Percentiles rank a stretch among this genome's conserved stretches.
Evolutionary conservation across 805 yeast genomes (phyloP).

Genomic region (Kodamaea nitidulidarum): DNA sequence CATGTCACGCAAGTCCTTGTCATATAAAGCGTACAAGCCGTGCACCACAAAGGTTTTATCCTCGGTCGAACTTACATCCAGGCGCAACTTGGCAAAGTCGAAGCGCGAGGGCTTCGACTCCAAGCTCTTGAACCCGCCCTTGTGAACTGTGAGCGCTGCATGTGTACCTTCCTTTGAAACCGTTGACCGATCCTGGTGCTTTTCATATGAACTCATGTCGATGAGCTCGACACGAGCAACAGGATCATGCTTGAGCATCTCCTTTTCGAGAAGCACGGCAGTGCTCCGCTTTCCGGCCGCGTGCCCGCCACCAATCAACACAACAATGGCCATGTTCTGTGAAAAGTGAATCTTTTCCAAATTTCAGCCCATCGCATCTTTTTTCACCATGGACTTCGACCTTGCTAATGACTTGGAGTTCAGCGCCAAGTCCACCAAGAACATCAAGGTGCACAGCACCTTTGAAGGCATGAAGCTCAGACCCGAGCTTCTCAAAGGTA

Average conservation of each 20-base stretch:
- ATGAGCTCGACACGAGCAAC: constrained; percentile 27
- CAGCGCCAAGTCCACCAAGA: constrained; percentile 45
- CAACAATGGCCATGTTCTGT: constrained; percentile 27
- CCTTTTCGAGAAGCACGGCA: constrained; percentile 33
- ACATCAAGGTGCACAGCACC: constrained; percentile 49
- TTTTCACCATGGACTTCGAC: constrained; percentile 45
- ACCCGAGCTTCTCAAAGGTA: constrained; percentile 43
- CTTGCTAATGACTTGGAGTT: constrained; percentile 59
- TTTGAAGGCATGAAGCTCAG: constrained; percentile 41
- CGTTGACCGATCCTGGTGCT: constrained; percentile 18
- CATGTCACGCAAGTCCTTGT: constrained; percentile 48
- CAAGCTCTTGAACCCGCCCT: constrained; percentile 17
- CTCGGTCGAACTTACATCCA: constrained; percentile 11
- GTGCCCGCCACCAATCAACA: constrained; percentile 61
- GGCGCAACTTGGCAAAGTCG: constrained; percentile 28
- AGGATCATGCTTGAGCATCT: constrained; percentile 14
- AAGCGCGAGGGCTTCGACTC: constrained; percentile 40
- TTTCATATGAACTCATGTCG: constrained; percentile 42
- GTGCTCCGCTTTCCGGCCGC: constrained; percentile 50
- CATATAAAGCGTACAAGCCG: constrained; percentile 79
- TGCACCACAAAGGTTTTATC: constrained; percentile 45
- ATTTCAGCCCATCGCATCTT: neutral
- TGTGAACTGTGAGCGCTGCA: constrained; percentile 29
- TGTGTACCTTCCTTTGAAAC: constrained; percentile 14
- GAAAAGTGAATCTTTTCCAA: neutral